Conservation (phyloP, 2,329 filamentous ascomycete genomes). For the Ascochyta pisi region DNA sequence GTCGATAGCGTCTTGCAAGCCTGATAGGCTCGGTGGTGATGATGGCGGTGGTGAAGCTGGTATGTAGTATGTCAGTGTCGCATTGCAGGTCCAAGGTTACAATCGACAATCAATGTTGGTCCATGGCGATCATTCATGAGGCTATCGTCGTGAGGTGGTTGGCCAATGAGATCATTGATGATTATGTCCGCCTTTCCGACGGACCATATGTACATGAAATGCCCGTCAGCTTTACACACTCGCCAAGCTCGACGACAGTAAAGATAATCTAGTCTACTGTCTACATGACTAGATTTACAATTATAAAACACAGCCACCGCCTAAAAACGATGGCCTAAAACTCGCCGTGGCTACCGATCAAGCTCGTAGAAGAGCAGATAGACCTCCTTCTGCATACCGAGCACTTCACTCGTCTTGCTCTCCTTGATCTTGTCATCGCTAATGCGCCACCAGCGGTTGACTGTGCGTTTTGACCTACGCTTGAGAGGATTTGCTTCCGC, state of each 20-base stretch:
- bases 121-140: neutral
- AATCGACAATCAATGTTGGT: neutral
- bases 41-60: neutral
- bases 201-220: neutral
- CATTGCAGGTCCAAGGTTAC: conserved; percentile 28
- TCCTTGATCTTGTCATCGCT: conserved; percentile 97
- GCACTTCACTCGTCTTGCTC: conserved; percentile 86
- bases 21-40: neutral
- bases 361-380: conserved; percentile 97
- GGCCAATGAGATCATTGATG: conserved; percentile 31
- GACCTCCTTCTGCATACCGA: conserved; percentile 94
- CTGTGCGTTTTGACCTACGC: conserved; percentile 64
- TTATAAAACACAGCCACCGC: neutral
- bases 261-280: conserved; percentile 11
- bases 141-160: conserved; percentile 21
- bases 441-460: conserved; percentile 94
- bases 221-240: neutral
- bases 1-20: neutral
- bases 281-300: neutral
- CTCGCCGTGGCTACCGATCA: conserved; percentile 52
- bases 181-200: conserved; percentile 21
- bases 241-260: neutral
- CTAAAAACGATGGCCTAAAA: neutral
- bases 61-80: conserved; percentile 19
- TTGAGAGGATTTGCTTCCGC: conserved; percentile 55